Conservation (phyloP, 257 asterid genomes). For the Solanum verrucosum region DNA sequence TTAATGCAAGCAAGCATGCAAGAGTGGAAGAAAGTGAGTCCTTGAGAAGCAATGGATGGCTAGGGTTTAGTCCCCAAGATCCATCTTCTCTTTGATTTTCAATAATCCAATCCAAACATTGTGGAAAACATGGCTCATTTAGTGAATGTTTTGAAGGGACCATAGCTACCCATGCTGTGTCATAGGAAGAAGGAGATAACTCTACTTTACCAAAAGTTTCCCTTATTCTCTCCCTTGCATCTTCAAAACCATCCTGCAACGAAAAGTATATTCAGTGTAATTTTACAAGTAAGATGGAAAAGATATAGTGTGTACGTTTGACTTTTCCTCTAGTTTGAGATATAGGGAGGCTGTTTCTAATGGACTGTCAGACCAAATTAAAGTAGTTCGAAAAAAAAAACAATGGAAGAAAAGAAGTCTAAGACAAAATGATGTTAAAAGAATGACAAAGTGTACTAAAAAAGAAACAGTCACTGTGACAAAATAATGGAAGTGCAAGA, state of each 20-base stretch:
- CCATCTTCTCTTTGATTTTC: slow-evolving; percentile 8
- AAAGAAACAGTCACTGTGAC: too few species aligned
- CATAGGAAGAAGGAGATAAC: neutral
- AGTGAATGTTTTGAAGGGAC: neutral
- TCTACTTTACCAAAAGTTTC: neutral
- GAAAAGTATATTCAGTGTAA: too few species aligned
- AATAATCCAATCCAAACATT: slow-evolving; percentile 1
- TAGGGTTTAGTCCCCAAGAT: neutral
- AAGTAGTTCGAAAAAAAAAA: too few species aligned
- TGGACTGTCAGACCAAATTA: too few species aligned
- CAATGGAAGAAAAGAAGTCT: too few species aligned
- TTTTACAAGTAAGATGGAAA: too few species aligned
- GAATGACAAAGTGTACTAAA: too few species aligned
- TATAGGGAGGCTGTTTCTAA: too few species aligned
- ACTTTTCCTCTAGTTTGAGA: too few species aligned
- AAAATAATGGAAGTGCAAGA: too few species aligned
- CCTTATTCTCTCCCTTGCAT: neutral
- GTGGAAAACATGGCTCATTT: neutral
- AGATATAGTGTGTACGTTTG: too few species aligned
- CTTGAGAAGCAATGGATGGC: neutral
- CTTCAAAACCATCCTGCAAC: neutral
- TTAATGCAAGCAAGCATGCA: neutral
- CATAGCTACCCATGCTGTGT: slow-evolving; percentile 8
- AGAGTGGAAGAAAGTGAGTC: neutral
- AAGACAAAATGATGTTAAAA: too few species aligned